Conservation (phyloP, 2,329 filamentous ascomycete species). For the Sporothrix phasma region DNA sequence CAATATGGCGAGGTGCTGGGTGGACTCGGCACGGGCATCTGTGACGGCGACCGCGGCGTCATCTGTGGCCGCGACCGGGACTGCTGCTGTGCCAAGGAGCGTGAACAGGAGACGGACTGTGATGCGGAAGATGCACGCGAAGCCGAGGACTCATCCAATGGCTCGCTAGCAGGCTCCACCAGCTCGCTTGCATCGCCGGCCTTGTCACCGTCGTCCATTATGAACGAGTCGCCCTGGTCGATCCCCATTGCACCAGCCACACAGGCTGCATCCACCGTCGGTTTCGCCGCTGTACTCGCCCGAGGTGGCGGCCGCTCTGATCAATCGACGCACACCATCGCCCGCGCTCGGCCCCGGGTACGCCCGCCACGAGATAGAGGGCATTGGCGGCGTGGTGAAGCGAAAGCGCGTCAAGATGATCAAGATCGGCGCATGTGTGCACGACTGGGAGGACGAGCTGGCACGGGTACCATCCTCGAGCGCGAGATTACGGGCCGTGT, state of each 20-base stretch:
- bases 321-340: conserved; percentile 32
- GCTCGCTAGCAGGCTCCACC: conserved; percentile 12
- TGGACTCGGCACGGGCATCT: conserved; percentile 75
- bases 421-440: conserved; percentile 71
- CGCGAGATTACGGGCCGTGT: conserved; percentile 58
- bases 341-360: conserved; percentile 60
- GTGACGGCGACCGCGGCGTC: conserved; percentile 79
- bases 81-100: conserved; percentile 67
- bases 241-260: conserved; percentile 17
- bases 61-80: conserved; percentile 69
- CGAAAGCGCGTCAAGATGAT: conserved; percentile 78
- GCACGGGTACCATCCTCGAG: conserved; percentile 52
- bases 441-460: conserved; percentile 73
- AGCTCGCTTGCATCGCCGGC: conserved; percentile 10
- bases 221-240: conserved; percentile 13
- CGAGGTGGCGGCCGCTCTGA: conserved; percentile 17
- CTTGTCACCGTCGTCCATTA: conserved; percentile 6
- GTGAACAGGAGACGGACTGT: conserved; percentile 77
- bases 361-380: conserved; percentile 78
- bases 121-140: conserved; percentile 64
- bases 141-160: conserved; percentile 23
- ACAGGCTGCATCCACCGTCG: conserved; percentile 16
- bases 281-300: conserved; percentile 19
- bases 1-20: conserved; percentile 73
- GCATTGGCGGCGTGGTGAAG: conserved; percentile 80